Conservation (phyloP, 371 early-diverging fungal species). For the Dentiscutata heterogama region DNA sequence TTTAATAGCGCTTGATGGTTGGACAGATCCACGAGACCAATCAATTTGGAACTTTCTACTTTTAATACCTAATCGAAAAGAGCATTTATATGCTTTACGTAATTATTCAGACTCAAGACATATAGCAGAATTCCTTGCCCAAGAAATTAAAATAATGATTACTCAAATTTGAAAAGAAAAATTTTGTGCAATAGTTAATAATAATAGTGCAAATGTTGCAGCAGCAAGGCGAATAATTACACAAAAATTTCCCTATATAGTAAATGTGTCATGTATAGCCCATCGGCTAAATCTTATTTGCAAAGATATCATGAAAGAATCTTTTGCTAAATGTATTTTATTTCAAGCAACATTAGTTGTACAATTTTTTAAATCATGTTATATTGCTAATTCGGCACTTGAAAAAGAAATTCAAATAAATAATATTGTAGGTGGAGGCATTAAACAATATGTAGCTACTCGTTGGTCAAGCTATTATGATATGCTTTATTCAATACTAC, state of each 20-base stretch:
- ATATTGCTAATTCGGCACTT: not conserved
- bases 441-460: not conserved
- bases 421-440: too few species aligned
- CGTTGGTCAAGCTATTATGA: not conserved
- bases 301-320: constrained; percentile 25
- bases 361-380: not conserved
- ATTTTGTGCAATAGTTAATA: not conserved
- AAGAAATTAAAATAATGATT: not conserved
- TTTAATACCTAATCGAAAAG: too few species aligned
- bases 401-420: too few species aligned
- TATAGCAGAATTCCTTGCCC: not conserved
- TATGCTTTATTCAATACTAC: not conserved
- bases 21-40: too few species aligned
- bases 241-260: not conserved
- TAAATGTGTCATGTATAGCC: constrained; percentile 4
- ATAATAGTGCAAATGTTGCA: too few species aligned
- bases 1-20: not conserved
- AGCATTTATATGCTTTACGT: too few species aligned
- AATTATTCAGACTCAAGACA: not conserved
- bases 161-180: not conserved
- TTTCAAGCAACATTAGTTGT: not conserved
- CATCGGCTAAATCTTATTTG: too few species aligned
- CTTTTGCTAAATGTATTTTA: constrained; percentile 6
- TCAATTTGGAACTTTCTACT: too few species aligned
- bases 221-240: not conserved